These are phyloP conservation scores for Penicillium paradoxum DNA, from an alignment of 495 filamentous ascomycete species.

Conservation along the genomic window DNA sequence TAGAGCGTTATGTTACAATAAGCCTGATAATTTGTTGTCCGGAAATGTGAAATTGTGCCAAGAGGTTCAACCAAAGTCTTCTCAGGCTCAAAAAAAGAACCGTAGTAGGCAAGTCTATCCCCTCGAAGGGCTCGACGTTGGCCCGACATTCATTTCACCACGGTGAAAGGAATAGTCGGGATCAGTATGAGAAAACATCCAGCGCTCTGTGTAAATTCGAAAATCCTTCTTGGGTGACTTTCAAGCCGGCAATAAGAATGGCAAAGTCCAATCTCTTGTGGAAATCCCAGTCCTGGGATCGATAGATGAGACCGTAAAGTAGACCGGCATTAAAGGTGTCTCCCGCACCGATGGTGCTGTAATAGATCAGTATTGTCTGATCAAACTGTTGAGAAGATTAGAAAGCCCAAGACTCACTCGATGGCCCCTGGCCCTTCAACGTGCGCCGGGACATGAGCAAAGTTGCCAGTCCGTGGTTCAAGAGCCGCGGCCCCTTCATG, in stretches of 20 bases:
- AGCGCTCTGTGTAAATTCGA: constrained; percentile 42
- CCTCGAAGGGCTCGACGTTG: too few species aligned
- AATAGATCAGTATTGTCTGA: constrained; percentile 11
- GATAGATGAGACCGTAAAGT: constrained; percentile 54
- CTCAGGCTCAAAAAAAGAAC: too few species aligned
- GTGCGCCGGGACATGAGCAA: constrained; percentile 44
- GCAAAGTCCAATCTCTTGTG: constrained; percentile 54
- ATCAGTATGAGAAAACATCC: background rate
- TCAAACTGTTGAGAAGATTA: too few species aligned
- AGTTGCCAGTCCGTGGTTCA: constrained; percentile 30
- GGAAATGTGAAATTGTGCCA: too few species aligned
- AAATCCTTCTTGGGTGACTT: constrained; percentile 64
- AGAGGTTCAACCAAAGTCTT: too few species aligned
- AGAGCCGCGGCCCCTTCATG: constrained; percentile 52
- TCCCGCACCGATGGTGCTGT: constrained; percentile 65
- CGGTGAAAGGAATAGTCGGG: background rate
- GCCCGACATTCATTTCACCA: too few species aligned
- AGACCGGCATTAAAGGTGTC: constrained; percentile 74
- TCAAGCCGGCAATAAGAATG: constrained; percentile 61
- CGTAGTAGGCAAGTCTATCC: too few species aligned
- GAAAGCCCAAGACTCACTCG: constrained; percentile 51
- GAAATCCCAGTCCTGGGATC: constrained; percentile 46
- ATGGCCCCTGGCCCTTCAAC: constrained; percentile 43
- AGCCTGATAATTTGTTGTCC: too few species aligned
- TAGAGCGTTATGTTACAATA: too few species aligned